Evolutionary conservation across 2,329 filamentous ascomycete species (phyloP).

Genomic region (Neonectria faginata): DNA sequence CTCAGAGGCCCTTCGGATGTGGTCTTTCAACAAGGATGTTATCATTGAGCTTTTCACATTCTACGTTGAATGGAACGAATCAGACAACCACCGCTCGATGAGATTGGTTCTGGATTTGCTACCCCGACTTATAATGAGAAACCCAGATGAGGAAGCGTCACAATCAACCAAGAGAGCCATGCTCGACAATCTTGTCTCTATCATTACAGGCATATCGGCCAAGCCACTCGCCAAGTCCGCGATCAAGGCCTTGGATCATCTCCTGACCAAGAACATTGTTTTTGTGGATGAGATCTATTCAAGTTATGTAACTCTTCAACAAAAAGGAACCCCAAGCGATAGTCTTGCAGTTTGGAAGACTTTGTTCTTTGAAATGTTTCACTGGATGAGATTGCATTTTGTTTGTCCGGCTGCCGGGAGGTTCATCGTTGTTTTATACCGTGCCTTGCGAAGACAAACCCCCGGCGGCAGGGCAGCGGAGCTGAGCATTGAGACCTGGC

Average conservation of each 20-base stretch:
- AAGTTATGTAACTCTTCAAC: conserved; percentile 57
- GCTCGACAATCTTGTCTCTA: conserved; percentile 65
- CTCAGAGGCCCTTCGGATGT: conserved; percentile 55
- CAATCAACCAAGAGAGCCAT: conserved; percentile 58
- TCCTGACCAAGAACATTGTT: conserved; percentile 71
- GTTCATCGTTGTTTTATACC: conserved; percentile 69
- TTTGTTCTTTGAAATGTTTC: conserved; percentile 62
- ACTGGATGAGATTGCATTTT: conserved; percentile 68
- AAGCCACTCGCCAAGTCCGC: conserved; percentile 76
- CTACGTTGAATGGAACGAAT: conserved; percentile 75
- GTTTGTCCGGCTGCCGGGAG: conserved; percentile 71
- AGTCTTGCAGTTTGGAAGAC: conserved; percentile 60
- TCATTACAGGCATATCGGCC: conserved; percentile 70
- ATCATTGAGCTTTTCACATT: conserved; percentile 67
- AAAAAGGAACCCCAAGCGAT: conserved; percentile 32
- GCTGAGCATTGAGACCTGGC: conserved; percentile 60
- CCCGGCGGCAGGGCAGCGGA: conserved; percentile 40
- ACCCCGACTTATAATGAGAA: conserved; percentile 61
- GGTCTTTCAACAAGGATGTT: conserved; percentile 64
- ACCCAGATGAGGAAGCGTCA: conserved; percentile 57
- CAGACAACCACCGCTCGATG: conserved; percentile 73
- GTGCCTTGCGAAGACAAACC: conserved; percentile 54
- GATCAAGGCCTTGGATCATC: conserved; percentile 74
- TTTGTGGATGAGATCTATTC: conserved; percentile 58
- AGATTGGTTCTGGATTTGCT: conserved; percentile 71